phyloP scores from a whole-genome alignment of 495 filamentous ascomycete species.

The Penicillium cinerascens region DNA sequence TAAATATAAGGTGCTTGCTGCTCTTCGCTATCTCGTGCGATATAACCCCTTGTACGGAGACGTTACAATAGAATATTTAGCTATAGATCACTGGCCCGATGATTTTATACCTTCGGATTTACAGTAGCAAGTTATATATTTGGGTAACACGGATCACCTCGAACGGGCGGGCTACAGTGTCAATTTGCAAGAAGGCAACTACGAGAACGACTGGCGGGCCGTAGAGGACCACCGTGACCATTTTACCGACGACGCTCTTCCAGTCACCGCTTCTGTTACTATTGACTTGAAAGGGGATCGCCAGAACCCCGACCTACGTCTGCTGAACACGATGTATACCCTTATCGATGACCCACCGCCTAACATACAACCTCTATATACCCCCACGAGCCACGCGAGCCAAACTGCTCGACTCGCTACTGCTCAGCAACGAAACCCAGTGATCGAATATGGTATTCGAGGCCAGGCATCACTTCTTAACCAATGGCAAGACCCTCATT shows the following conservation, averaged over 20 bases:
- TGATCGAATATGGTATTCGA: slow-evolving; percentile 4
- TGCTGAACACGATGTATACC: slow-evolving; percentile 2
- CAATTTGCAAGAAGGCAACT: not conserved
- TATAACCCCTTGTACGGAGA: slow-evolving; percentile 9
- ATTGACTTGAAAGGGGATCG: slow-evolving; percentile 15
- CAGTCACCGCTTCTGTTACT: slow-evolving; percentile 5
- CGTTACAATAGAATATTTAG: not conserved
- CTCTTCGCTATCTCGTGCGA: slow-evolving; percentile 8
- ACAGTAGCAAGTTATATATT: not conserved
- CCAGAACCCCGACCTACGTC: slow-evolving; percentile 8
- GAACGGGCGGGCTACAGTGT: slow-evolving; percentile 8
- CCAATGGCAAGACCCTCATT: slow-evolving; percentile 12
- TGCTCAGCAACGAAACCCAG: not conserved
- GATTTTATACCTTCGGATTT: not conserved
- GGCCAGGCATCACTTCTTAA: slow-evolving; percentile 3
- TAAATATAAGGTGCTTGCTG: slow-evolving; percentile 6
- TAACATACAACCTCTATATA: not conserved
- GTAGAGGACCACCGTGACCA: not conserved
- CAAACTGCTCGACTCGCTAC: not conserved
- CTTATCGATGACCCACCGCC: not conserved
- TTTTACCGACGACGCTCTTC: not conserved
- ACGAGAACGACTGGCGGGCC: slow-evolving; percentile 7
- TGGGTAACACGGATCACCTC: not conserved
- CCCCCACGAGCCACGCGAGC: not conserved
- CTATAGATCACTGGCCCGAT: too few relatives aligned